Conservation (phyloP, 148 eudicot genomes). For the Rhododendron henanense region DNA sequence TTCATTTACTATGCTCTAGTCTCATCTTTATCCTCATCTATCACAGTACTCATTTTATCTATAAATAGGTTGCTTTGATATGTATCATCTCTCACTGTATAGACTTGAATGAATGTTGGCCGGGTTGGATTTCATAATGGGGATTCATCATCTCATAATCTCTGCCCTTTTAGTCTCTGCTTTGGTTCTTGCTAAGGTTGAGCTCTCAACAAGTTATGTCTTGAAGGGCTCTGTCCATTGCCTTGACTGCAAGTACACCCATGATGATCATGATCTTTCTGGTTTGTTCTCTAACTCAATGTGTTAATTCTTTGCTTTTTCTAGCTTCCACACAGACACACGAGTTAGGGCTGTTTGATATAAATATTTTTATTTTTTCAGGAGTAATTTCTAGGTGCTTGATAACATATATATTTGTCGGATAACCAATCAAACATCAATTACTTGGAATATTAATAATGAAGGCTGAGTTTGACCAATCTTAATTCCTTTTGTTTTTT, state of each 20-base stretch:
- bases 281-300: constrained; percentile 30
- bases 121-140: constrained; percentile 22
- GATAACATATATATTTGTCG: no score
- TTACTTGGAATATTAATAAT: no score
- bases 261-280: constrained; percentile 47
- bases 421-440: no score
- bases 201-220: constrained; percentile 22
- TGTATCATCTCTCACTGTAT: background rate
- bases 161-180: constrained; percentile 21
- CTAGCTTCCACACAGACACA: no score
- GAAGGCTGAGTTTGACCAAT: no score
- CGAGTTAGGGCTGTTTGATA: no score
- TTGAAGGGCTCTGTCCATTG: constrained; percentile 54
- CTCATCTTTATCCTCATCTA: background rate
- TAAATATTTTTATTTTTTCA: no score
- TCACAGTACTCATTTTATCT: background rate
- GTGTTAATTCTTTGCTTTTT: no score
- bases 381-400: no score
- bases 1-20: constrained; percentile 17
- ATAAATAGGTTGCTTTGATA: background rate
- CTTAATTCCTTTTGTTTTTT: no score
- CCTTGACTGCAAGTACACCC: constrained; percentile 38
- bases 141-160: constrained; percentile 25
- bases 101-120: background rate
- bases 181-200: constrained; percentile 34